Percentiles rank a stretch among this genome's conserved stretches.
Conservation (phyloP, 177 flowering plant species). For the Tripterygium wilfordii region DNA sequence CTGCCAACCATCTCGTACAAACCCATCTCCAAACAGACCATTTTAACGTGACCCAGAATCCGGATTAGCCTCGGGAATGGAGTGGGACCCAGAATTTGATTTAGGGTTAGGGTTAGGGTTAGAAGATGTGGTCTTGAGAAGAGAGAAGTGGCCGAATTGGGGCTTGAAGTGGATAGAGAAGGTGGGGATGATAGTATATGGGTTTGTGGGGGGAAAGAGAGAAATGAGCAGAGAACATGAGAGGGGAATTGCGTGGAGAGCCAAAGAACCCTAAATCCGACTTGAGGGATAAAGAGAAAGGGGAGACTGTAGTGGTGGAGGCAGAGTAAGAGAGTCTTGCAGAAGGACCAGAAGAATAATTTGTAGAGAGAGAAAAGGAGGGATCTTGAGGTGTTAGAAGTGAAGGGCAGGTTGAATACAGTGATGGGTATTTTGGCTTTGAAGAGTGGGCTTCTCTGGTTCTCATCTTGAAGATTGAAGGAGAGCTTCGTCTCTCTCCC, state of each 20-base stretch:
- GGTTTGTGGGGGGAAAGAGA: constrained; percentile 28
- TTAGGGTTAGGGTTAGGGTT: constrained; percentile 13
- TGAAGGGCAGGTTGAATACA: constrained; percentile 19
- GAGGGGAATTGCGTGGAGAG: constrained; percentile 68
- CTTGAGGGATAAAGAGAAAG: constrained; percentile 41
- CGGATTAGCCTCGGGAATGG: neutral
- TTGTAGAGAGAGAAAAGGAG: constrained; percentile 46
- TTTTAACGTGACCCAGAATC: constrained; percentile 6
- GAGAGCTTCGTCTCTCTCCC: no score
- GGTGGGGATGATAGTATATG: constrained; percentile 30
- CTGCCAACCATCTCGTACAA: constrained; percentile 16
- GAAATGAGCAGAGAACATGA: constrained; percentile 59
- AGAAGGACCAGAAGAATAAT: constrained; percentile 47
- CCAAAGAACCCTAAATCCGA: constrained; percentile 53
- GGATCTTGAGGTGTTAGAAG: constrained; percentile 25
- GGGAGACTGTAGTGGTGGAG: constrained; percentile 17
- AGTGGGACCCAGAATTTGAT: constrained; percentile 4
- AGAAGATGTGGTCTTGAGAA: constrained; percentile 41
- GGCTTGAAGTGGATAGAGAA: constrained; percentile 76
- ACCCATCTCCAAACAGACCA: constrained; percentile 10
- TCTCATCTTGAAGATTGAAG: constrained; percentile 28
- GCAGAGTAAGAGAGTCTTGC: constrained; percentile 45
- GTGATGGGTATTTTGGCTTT: constrained; percentile 36
- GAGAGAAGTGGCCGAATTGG: constrained; percentile 62
- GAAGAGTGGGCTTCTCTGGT: no score